These are phyloP conservation scores for Citrus inodora DNA, from an alignment of 345 rosid species.

Conservation along the genomic window DNA sequence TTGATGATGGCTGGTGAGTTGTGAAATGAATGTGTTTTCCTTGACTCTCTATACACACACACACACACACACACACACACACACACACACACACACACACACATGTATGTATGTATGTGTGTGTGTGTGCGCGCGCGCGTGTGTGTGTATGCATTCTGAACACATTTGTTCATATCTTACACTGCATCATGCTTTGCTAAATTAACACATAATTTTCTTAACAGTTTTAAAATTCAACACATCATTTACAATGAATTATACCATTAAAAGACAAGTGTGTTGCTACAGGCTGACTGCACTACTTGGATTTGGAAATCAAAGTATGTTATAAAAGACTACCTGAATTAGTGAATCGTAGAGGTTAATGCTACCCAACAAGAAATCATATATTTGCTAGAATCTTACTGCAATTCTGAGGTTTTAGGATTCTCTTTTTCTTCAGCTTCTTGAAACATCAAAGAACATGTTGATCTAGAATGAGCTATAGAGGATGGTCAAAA, in stretches of 20 bases:
- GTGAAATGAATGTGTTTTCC: not conserved
- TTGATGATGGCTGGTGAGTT: slow-evolving; percentile 91
- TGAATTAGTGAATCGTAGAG: too few species aligned
- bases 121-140: too few species aligned
- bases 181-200: too few species aligned
- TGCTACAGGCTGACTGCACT: not conserved
- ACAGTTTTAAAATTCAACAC: too few species aligned
- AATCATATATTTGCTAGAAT: not conserved
- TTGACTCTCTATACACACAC: too few species aligned
- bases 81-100: too few species aligned
- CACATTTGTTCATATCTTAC: too few species aligned
- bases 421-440: not conserved
- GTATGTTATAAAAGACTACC: not conserved
- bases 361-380: not conserved
- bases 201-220: too few species aligned
- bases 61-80: too few species aligned
- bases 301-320: not conserved
- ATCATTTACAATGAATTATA: too few species aligned
- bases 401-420: not conserved
- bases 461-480: not conserved
- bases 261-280: not conserved
- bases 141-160: not conserved
- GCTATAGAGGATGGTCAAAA: not conserved
- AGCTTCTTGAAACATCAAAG: not conserved
- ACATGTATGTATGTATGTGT: too few species aligned